phyloP scores from a whole-genome alignment of 1,139 yeast species.

The Zygoascus meyerae region DNA sequence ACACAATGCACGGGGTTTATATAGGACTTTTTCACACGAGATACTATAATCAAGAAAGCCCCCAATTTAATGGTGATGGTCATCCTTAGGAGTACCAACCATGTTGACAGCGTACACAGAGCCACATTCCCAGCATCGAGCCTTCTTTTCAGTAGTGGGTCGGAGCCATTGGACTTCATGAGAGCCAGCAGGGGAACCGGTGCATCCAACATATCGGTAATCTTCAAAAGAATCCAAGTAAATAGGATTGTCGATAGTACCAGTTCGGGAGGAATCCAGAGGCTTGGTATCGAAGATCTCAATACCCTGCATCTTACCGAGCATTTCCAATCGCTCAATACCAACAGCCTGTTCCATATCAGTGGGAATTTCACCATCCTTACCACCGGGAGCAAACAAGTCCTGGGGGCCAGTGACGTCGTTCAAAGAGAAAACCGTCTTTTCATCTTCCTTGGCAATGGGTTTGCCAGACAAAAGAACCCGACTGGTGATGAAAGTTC shows the following conservation, averaged over 20 bases:
- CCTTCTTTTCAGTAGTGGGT: conserved; percentile 75
- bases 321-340: conserved; percentile 91
- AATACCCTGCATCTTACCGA: conserved; percentile 93
- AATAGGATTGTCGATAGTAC: conserved; percentile 85
- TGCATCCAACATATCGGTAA: conserved; percentile 94
- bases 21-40: no score
- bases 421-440: conserved; percentile 41
- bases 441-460: conserved; percentile 5
- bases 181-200: conserved; percentile 91
- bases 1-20: conserved; percentile 5
- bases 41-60: background rate
- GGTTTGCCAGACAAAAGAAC: conserved; percentile 5
- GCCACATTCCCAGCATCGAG: conserved; percentile 99
- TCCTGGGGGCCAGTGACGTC: conserved; percentile 80
- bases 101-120: conserved; percentile 85
- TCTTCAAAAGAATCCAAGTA: conserved; percentile 86
- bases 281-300: conserved; percentile 92
- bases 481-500: conserved; percentile 8
- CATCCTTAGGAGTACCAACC: conserved; percentile 69
- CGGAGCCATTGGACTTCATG: conserved; percentile 92
- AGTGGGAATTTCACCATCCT: conserved; percentile 77
- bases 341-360: conserved; percentile 97
- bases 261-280: conserved; percentile 79
- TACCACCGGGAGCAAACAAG: conserved; percentile 87
- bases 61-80: conserved; percentile 28